Base-by-base conservation (phyloP, 2,329 filamentous ascomycete genomes). In the Trichoderma sp. region DNA sequence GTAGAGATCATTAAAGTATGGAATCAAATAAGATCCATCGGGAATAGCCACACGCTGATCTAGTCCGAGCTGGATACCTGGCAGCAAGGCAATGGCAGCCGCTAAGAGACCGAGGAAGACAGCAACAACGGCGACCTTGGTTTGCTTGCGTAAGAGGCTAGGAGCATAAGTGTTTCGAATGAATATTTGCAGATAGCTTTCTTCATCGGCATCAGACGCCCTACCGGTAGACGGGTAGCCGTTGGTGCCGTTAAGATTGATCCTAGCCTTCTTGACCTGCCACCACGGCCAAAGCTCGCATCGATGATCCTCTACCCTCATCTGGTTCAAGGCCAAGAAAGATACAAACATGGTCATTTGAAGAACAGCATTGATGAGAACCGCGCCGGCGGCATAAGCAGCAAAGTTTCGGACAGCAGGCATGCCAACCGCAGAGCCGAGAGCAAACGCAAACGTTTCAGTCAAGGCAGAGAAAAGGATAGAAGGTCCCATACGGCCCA, bases 321-420 rank as follows among this genome's bases (percentile, higher is more conserved):
- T 88, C 80, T 99, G 96, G 76, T 99, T 99, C 69, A 97, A 85
- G 2, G 94, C 89, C 8, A 99, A 85, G 3, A 98, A 91, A 1
- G 96, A 95, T 49, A 97, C 87, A 76, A 99, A 99, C 89, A 98
- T 95, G 0, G 96, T 99, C 73, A 98, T 91, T 79, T 99, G 96
- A 6, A 99, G 83, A n/a, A 98, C 79, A 0, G 96, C 96, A 77
- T 99, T 99, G 84, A 99, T 95, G 74, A 98, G 90, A 13, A 99
- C 96, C 13, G 96, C 96, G 61, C 96, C 96, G 2, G 96, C 94
- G 14, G 96, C 96, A 77, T 99, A 99, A 3, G 95, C 90, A 18
- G 96, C 96, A 80, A 99, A 99, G 80, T 99, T 99, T 71, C 94
- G 89, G 54, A 99, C 96, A 2, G 96, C 96, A 18, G 96, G 96